A percentile compares a stretch with the other conserved stretches of the same genome.
Evolutionary conservation across 345 rosid species (phyloP).

Genomic region (Heritiera littoralis): DNA sequence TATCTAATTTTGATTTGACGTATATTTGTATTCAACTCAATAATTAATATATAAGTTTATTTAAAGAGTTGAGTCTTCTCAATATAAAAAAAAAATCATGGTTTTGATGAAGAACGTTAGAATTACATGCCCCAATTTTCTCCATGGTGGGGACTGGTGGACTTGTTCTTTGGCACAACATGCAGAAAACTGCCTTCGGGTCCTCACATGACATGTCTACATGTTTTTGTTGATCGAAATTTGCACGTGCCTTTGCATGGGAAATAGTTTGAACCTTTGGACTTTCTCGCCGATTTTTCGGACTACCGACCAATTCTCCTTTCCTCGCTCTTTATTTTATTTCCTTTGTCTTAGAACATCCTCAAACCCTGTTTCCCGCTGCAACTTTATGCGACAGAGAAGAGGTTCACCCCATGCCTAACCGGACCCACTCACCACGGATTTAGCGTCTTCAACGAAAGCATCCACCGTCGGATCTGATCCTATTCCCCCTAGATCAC

Average conservation of each 20-base stretch:
- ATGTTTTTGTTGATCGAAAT: neutral
- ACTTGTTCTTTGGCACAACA: neutral
- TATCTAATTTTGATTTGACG: too few species aligned
- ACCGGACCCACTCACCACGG: neutral
- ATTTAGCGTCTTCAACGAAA: neutral
- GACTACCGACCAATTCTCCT: neutral
- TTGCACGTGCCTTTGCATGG: conserved; percentile 7
- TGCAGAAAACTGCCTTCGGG: neutral
- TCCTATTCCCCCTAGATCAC: conserved; percentile 5
- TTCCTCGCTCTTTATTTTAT: too few species aligned
- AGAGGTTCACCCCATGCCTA: neutral
- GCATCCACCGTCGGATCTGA: neutral
- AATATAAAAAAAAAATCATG: too few species aligned
- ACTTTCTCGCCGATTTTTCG: neutral
- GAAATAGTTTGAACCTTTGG: neutral
- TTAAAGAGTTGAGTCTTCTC: too few species aligned
- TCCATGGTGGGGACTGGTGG: too few species aligned
- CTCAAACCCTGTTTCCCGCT: neutral
- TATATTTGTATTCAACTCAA: too few species aligned
- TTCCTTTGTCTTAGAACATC: neutral
- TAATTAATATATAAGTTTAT: too few species aligned
- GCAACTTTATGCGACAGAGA: conserved; percentile 1
- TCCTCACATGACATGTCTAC: neutral
- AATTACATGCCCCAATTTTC: too few species aligned
- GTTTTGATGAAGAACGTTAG: too few species aligned